Base-by-base conservation (phyloP, 2,329 filamentous ascomycete genomes). In the Huntiella omanensis region DNA sequence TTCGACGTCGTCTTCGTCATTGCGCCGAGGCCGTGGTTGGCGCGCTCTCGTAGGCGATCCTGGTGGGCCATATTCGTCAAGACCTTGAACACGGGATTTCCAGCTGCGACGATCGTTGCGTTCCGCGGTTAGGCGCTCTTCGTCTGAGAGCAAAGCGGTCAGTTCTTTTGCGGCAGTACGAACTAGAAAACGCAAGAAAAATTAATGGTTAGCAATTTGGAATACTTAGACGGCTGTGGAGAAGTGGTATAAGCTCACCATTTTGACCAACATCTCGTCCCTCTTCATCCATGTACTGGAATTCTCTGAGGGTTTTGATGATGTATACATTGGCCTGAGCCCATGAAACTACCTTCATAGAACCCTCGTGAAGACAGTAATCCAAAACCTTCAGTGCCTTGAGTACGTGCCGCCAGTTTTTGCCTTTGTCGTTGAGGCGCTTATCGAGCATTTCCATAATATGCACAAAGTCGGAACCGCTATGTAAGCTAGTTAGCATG, bases 381-480 rank as follows among this genome's bases (percentile, higher is more conserved):
- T 98, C 91, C 49, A 96, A 73, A 45, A 98, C 91, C 62, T 98
- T 98, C 54, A 98, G 70, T 37, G 91, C 92, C 65, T 98, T 98
- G 50, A 98, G 68, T 10, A 98, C 91, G 61, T 98, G 91, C 56
- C 91, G 80, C 91, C 91, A 98, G 62, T 98, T 98, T 71, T 96
- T 98, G 59, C 91, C 91, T 64, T 98, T 96, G 64, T 98, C 91
- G 57, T 98, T 98, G 58, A 98, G 68, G 54, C 91, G 81, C 69
- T 96, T 96, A 65, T 98, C 91, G 54, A 98, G 71, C 85, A 98
- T 98, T 62, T 98, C 91, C 80, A 98, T 94, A 57, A 98, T 95
- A 61, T 98, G 88, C 67, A 94, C 94, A 67, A 98, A 98, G 62
- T 96, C 91, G 63, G 82, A 88, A 33, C 86, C 87, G 59, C 88